Evolutionary conservation across 2,329 filamentous ascomycete species (phyloP).

Genomic region (Alternaria triticimaculans): DNA sequence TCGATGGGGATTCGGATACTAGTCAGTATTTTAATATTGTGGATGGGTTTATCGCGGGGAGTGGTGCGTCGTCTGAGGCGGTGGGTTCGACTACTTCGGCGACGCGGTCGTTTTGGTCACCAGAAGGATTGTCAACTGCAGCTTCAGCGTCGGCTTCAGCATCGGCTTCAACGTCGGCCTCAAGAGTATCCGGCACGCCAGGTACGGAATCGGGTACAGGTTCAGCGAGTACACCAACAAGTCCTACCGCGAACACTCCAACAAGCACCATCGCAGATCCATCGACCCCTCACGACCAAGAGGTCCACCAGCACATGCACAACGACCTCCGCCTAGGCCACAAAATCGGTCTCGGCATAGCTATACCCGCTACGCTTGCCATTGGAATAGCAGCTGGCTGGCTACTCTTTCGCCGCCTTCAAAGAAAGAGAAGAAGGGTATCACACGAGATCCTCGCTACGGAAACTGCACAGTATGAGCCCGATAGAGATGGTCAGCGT

Average conservation of each 20-base stretch:
- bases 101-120: no score
- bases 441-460: background rate
- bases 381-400: background rate
- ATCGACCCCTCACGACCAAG: background rate
- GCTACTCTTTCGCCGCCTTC: background rate
- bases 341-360: background rate
- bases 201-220: background rate
- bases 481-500: background rate
- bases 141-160: background rate
- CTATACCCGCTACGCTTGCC: background rate
- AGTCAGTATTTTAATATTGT: background rate
- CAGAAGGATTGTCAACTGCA: background rate
- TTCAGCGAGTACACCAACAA: background rate
- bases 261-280: background rate
- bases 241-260: background rate
- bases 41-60: no score
- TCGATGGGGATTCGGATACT: background rate
- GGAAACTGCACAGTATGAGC: background rate
- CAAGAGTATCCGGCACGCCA: background rate
- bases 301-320: background rate
- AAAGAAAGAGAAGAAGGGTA: background rate
- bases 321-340: background rate
- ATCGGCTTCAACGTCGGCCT: background rate
- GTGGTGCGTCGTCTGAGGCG: no score
- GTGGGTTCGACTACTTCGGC: no score